Evolutionary conservation across 257 asterid species (phyloP), one percentile per base, ranked within the genome.

Genomic region (Apocynum venetum): DNA sequence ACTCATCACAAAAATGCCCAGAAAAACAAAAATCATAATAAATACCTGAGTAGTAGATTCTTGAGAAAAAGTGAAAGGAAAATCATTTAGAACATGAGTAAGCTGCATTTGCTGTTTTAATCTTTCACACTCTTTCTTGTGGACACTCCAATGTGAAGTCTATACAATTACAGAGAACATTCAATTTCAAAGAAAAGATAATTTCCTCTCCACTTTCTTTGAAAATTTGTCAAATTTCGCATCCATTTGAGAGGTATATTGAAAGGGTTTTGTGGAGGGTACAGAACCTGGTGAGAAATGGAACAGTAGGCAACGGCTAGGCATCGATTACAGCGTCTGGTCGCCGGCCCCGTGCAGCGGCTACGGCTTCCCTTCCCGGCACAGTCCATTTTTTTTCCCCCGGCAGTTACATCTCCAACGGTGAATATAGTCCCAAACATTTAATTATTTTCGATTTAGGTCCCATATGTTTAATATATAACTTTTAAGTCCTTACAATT

Each of bases 291-390:
- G 88, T 96, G 99, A 84, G 97, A 80, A 69, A 89, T 80, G 57
- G 99, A 95, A 79, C 99, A 96, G 76, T 96, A 96, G 31, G 91
- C 85, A 44, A 96, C 94, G 63, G 93, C 98, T 57, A 84, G 85
- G 86, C 99, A 96, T 83, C 94, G 91, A 46, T 72, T 76, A 81
- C 99, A 96, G 79, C 81, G 92, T 53, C 94, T 82, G 69, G 86
- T 84, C 52, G 97, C 85, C 14, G 89, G 90, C 74, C 97, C 97
- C 73, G 83, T 79, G 87, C 99, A 93, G 15, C 81, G 91, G 70
- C 88, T 85, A 55, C 89, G 84, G 88, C 96, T 80, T 63, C 91
- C 92, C 76, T 80, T 91, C 31, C 93, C 98, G 83, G 98, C 98
- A 86, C 99, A 96, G 59, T 96, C 99, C 99, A 96, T 92, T 46